Conservation (phyloP, 768 basidiomycete genomes). For the Dacryopinax spathularia region DNA sequence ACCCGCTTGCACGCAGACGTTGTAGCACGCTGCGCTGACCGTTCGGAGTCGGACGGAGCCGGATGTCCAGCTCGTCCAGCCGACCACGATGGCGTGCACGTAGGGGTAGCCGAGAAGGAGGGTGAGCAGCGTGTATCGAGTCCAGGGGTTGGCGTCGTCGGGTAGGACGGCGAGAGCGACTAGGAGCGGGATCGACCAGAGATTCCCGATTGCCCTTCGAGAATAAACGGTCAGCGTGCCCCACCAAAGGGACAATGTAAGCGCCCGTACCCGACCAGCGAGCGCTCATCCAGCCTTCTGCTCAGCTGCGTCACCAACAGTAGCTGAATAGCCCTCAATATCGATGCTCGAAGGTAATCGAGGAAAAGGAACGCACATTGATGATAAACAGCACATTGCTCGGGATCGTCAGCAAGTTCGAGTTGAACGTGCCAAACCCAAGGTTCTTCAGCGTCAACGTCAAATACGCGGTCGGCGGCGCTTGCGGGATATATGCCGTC, state of each 20-base stretch:
- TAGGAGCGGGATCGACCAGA: slow-evolving; percentile 51
- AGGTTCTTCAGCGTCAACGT: slow-evolving; percentile 47
- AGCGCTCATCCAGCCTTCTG: background rate
- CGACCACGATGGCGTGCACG: slow-evolving; percentile 30
- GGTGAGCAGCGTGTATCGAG: slow-evolving; percentile 13
- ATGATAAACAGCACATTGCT: slow-evolving; percentile 38
- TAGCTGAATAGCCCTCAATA: background rate
- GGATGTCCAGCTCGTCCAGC: slow-evolving; percentile 48
- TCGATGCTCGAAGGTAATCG: background rate
- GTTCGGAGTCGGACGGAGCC: slow-evolving; percentile 43
- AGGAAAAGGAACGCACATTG: background rate
- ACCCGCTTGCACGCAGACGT: slow-evolving; percentile 50
- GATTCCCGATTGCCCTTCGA: slow-evolving; percentile 42
- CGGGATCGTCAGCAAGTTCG: slow-evolving; percentile 50
- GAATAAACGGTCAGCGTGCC: slow-evolving; percentile 40
- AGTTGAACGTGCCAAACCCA: slow-evolving; percentile 48
- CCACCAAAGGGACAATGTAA: slow-evolving; percentile 34
- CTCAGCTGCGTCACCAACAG: background rate
- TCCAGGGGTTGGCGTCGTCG: slow-evolving; percentile 14
- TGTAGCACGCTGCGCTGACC: slow-evolving; percentile 36
- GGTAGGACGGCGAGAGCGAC: slow-evolving; percentile 39
- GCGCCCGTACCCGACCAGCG: slow-evolving; percentile 27
- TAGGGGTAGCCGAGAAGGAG: slow-evolving; percentile 40
- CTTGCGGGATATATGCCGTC: slow-evolving; percentile 35
- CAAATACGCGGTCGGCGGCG: slow-evolving; percentile 47